These are phyloP conservation scores for Alternaria postmessia DNA, from an alignment of 2,329 filamentous ascomycete species.

Conservation along the genomic window DNA sequence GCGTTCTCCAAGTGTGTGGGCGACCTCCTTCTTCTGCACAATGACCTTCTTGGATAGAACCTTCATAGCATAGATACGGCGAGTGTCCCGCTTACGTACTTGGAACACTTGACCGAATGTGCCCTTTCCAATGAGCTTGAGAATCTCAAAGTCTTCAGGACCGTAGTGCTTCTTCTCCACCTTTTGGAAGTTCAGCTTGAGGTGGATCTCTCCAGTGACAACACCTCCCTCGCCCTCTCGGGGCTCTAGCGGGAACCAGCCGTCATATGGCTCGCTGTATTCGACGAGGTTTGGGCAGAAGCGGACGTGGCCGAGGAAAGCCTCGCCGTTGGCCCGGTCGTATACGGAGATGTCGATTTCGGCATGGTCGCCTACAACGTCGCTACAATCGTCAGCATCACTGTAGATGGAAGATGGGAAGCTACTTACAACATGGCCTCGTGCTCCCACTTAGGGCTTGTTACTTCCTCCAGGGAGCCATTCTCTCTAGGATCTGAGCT, in stretches of 20 bases:
- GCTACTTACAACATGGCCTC: conserved; percentile 87
- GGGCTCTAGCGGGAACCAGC: conserved; percentile 84
- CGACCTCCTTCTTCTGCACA: conserved; percentile 99
- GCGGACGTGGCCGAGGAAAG: conserved; percentile 89
- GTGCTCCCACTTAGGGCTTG: conserved; percentile 93
- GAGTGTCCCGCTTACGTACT: conserved; percentile 95
- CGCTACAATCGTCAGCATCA: conserved; percentile 63
- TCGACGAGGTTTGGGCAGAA: conserved; percentile 76
- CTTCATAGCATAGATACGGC: conserved; percentile 98
- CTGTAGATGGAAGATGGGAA: not conserved
- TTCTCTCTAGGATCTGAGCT: conserved; percentile 63
- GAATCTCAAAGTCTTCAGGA: conserved; percentile 92
- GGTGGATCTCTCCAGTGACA: conserved; percentile 84
- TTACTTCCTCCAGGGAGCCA: conserved; percentile 69
- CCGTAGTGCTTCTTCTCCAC: conserved; percentile 88
- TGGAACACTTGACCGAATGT: conserved; percentile 99
- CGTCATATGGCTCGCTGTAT: conserved; percentile 74
- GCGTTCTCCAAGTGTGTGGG: conserved; percentile 93
- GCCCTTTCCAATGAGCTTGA: conserved; percentile 96
- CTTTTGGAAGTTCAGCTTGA: conserved; percentile 85
- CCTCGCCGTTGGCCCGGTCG: conserved; percentile 83
- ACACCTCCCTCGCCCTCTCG: conserved; percentile 80
- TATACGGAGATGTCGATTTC: conserved; percentile 94
- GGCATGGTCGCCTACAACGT: conserved; percentile 91
- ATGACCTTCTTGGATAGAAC: conserved; percentile 99